Base-by-base conservation (phyloP, 2,329 filamentous ascomycete genomes). In the Aspergillus neoniger region DNA sequence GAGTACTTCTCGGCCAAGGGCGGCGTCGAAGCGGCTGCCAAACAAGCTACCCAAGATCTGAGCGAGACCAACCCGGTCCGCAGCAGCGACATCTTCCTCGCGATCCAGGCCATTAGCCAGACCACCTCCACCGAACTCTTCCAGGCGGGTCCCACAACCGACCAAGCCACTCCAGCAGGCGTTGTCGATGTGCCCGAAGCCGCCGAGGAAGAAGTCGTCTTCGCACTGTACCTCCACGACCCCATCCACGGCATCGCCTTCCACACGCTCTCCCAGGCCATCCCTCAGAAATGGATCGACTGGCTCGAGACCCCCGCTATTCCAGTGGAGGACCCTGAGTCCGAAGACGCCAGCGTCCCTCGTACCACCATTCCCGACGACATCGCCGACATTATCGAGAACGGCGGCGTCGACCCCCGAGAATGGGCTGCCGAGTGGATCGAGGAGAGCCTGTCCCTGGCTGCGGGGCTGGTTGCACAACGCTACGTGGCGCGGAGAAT, bases 341-440 rank as follows among this genome's bases (percentile, higher is more conserved):
- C 74, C 9, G 73, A 80, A 51, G 75, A 72, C 38, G 74, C 72
- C n/a, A 53, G 73, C 25, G 60, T 69, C 6, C 67, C 72, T 2
- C 72, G 61, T 38, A 63, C 70, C 6, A 65, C 70, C 2, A 77
- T 93, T 36, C 94, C 95, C 0, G 89, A 91, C 28, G 92, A 93
- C 71, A 97, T 99, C 69, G 84, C 86, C 21, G 91, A 94, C 66
- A 96, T 98, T 64, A 86, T 99, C 53, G 80, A 85, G 58, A 81
- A 78, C 55, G 87, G 87, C 15, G 87, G 86, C 9, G 91, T 98
- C 2, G 95, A 99, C 72, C 95, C 95, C 0, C 85, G 95, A 60
- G 95, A 99, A 76, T 99, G 95, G 95, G 91, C 96, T 39, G 90
- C 93, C 3, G 95, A 98, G 77, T 99, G 95, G 95, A 85, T 99